These are phyloP conservation scores for Acer yangbiense DNA, from an alignment of 345 rosid species.

Conservation along the genomic window DNA sequence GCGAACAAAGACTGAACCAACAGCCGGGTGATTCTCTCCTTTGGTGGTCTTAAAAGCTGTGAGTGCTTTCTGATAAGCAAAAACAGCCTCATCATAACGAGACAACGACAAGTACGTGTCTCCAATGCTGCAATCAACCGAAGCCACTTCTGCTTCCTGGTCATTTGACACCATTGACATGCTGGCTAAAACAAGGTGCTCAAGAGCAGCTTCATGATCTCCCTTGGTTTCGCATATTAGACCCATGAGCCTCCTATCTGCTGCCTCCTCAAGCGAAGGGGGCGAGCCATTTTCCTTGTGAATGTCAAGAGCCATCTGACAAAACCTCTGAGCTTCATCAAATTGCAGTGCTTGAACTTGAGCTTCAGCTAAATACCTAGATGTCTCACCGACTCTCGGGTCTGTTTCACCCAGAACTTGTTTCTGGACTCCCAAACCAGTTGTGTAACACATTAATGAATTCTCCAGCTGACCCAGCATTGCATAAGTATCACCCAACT, in stretches of 20 bases:
- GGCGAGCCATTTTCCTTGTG: slow-evolving; percentile 64
- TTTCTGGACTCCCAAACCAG: slow-evolving; percentile 74
- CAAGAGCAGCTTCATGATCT: slow-evolving; percentile 79
- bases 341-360: slow-evolving; percentile 83
- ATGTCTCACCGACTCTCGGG: slow-evolving; percentile 82
- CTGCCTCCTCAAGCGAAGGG: slow-evolving; percentile 80
- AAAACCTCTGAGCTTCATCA: slow-evolving; percentile 73
- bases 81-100: slow-evolving; percentile 81
- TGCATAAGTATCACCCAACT: slow-evolving; percentile 89
- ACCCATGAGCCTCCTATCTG: slow-evolving; percentile 93
- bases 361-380: slow-evolving; percentile 84
- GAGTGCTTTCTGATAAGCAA: slow-evolving; percentile 87
- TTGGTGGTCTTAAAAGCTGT: slow-evolving; percentile 69
- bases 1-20: slow-evolving; percentile 79
- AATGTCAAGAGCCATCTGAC: slow-evolving; percentile 70
- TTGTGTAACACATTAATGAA: slow-evolving; percentile 67
- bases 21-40: slow-evolving; percentile 89
- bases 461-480: slow-evolving; percentile 85
- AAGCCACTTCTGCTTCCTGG: slow-evolving; percentile 81
- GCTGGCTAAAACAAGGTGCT: slow-evolving; percentile 91
- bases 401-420: slow-evolving; percentile 78
- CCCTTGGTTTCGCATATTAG: slow-evolving; percentile 88
- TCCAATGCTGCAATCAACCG: slow-evolving; percentile 90
- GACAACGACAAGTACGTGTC: slow-evolving; percentile 84
- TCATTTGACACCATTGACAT: slow-evolving; percentile 86